phyloP scores from a whole-genome alignment of 306 rosid genomes.

The Inga oerstediana region DNA sequence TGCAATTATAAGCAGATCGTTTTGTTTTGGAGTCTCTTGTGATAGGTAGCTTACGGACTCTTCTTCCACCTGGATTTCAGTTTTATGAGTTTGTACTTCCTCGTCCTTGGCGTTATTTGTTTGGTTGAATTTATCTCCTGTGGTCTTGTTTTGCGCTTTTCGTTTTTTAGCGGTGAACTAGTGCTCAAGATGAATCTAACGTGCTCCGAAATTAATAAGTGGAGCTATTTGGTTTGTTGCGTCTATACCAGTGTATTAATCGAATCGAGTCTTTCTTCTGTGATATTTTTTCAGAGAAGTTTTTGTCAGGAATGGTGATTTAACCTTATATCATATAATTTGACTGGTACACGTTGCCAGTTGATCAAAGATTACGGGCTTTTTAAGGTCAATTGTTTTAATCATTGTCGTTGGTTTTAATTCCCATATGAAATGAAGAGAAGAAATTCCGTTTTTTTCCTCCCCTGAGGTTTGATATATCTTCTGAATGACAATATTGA shows the following conservation, averaged over 20 bases:
- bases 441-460: background rate
- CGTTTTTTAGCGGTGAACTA: background rate
- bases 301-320: conserved; percentile 17
- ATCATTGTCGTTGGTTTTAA: background rate
- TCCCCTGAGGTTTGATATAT: background rate
- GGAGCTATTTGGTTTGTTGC: background rate
- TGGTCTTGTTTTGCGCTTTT: background rate
- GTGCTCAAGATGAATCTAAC: background rate
- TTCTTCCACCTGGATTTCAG: background rate
- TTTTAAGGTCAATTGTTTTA: background rate
- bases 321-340: background rate
- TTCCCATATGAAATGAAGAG: background rate
- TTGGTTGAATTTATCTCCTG: background rate
- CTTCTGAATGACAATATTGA: background rate
- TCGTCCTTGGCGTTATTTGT: conserved; percentile 5
- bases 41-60: background rate
- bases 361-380: background rate
- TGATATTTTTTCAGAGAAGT: conserved; percentile 8
- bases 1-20: background rate
- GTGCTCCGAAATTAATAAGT: background rate
- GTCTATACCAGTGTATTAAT: background rate
- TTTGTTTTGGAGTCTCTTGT: background rate
- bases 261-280: background rate
- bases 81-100: conserved; percentile 35
- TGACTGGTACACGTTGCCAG: background rate